Evolutionary conservation across 495 filamentous ascomycete species (phyloP).

Genomic region (Tuber borchii): DNA sequence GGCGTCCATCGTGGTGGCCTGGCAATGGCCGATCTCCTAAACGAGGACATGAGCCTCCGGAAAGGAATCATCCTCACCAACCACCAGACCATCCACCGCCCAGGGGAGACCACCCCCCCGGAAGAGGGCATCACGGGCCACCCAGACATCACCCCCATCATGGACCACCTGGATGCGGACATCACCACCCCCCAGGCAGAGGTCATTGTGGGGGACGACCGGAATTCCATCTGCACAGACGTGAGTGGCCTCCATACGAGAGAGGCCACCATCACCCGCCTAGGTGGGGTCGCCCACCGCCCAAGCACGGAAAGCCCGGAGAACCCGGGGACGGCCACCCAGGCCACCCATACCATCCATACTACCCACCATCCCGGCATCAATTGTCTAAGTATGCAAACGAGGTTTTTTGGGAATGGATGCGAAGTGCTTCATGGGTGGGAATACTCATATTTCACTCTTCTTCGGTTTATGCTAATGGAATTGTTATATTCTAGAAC

Average conservation of each 20-base stretch:
- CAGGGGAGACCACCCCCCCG: background rate
- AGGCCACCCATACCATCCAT: background rate
- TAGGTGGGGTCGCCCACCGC: background rate
- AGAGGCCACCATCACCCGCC: background rate
- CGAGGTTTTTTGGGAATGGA: conserved; percentile 28
- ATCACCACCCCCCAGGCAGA: background rate
- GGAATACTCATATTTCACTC: background rate
- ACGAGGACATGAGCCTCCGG: too few species aligned
- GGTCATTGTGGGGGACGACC: background rate
- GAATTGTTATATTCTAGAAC: conserved; percentile 8
- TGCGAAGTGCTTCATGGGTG: conserved; percentile 22
- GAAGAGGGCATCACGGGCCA: background rate
- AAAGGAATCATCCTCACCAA: too few species aligned
- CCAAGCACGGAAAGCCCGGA: background rate
- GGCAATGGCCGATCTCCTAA: too few species aligned
- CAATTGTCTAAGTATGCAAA: conserved; percentile 9
- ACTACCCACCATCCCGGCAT: background rate
- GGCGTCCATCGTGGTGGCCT: background rate
- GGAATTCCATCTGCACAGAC: background rate
- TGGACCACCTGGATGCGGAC: background rate
- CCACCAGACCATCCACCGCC: background rate
- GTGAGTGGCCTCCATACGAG: background rate
- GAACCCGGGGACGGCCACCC: background rate
- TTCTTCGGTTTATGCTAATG: background rate
- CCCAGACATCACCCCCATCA: background rate